Evolutionary conservation across 371 early-diverging fungal genomes (phyloP), one percentile per base, ranked within the genome.

Genomic region (Mucor indicus): DNA sequence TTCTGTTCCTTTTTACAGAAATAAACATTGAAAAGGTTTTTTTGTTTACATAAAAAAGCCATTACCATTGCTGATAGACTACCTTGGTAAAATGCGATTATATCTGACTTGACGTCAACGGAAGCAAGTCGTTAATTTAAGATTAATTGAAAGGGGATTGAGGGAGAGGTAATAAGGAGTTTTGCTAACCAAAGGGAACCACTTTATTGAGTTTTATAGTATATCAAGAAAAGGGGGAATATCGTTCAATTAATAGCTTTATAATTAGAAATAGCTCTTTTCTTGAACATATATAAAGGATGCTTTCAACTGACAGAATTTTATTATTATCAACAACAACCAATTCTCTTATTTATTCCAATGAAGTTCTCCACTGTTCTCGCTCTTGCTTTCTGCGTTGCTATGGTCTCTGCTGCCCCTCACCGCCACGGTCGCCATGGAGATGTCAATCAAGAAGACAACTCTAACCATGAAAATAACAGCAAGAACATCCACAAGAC

Each of bases 311-410:
- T 16, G 17, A 31, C 41, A 50, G 35, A 42, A 24, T 17, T 13
- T 40, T 16, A 24, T 16, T 44, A 41, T 17, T n/a, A 33, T 25
- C 37, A 40, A 30, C 40, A 12, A 44, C 40, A 59, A 50, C n/a
- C n/a, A n/a, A n/a, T n/a, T n/a, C n/a, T n/a, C n/a, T n/a, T n/a
- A n/a, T n/a, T n/a, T n/a, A n/a, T n/a, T n/a, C n/a, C 3, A 41
- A 59, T 67, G 67, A 67, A 67, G 52, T 44, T 59, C 49, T 39
- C 53, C 38, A 43, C 49, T 30, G 25, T 55, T 31, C 54, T 67
- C 32, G 57, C 54, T 40, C 17, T 53, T 40, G 48, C 53, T 36
- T 16, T 55, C 44, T 47, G 45, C 19, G 47, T 54, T 48, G 37
- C 53, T 10, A 17, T 50, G 25, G 42, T 44, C 38, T 44, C 45